Evolutionary conservation across 2,329 filamentous ascomycete genomes (phyloP).

Genomic region (Nigrospora oryzae): DNA sequence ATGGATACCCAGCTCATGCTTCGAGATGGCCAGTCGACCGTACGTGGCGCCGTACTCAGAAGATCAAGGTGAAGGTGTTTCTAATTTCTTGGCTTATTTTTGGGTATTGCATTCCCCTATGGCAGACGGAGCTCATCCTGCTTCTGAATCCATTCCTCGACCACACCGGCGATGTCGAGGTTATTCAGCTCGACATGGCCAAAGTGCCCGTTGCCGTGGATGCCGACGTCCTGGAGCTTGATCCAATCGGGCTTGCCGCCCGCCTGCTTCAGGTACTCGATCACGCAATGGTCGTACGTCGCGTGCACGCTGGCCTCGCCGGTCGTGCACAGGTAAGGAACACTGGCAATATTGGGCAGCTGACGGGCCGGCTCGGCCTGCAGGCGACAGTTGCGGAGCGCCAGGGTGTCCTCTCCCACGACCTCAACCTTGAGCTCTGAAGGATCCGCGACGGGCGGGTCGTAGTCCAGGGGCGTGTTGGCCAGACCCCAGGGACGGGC

Average conservation of each 20-base stretch:
- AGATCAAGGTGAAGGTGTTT: no score
- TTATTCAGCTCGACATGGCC: slow-evolving; percentile 37
- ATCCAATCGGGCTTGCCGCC: slow-evolving; percentile 34
- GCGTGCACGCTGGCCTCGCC: slow-evolving; percentile 41
- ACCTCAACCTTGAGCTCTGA: slow-evolving; percentile 15
- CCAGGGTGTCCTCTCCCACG: slow-evolving; percentile 12
- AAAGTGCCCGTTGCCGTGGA: slow-evolving; percentile 43
- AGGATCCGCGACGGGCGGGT: slow-evolving; percentile 13
- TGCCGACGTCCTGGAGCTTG: slow-evolving; percentile 32
- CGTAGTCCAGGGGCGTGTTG: slow-evolving; percentile 19
- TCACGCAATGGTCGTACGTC: slow-evolving; percentile 43
- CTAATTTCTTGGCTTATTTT: no score
- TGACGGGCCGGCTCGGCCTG: slow-evolving; percentile 21
- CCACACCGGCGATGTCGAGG: slow-evolving; percentile 57
- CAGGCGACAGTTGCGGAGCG: slow-evolving; percentile 16
- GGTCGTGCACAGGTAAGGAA: slow-evolving; percentile 37
- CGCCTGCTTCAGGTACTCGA: slow-evolving; percentile 38
- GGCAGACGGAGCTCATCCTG: slow-evolving; percentile 1
- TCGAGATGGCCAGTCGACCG: no score
- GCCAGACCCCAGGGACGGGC: slow-evolving; percentile 16
- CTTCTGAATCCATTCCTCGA: slow-evolving; percentile 21
- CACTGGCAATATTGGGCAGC: slow-evolving; percentile 32
- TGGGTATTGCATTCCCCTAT: no score
- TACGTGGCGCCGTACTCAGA: no score
- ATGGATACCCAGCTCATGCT: no score